Conservation (phyloP, 495 filamentous ascomycete species). For the Sordaria brevicollis region DNA sequence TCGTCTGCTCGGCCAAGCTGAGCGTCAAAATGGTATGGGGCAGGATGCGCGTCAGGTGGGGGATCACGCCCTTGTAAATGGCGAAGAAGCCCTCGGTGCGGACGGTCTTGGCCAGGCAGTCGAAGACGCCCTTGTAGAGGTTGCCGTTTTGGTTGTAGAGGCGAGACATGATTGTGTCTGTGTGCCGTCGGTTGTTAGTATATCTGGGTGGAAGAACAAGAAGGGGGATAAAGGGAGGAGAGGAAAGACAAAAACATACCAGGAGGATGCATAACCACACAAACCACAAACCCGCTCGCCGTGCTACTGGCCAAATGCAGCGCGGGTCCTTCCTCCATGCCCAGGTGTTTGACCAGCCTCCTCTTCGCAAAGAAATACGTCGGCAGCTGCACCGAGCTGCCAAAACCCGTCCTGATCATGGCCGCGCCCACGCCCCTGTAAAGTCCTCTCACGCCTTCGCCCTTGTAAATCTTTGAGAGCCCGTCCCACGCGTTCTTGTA, state of each 20-base stretch:
- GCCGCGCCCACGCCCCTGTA: conserved; percentile 87
- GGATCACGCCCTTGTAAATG: conserved; percentile 97
- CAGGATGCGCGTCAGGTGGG: conserved; percentile 86
- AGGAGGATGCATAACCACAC: conserved; percentile 96
- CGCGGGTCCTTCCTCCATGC: conserved; percentile 82
- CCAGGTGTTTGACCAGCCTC: conserved; percentile 64
- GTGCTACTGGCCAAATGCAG: conserved; percentile 84
- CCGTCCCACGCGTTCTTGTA: conserved; percentile 84
- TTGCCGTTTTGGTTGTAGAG: conserved; percentile 99
- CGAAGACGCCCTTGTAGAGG: conserved; percentile 82
- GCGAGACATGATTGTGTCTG: conserved; percentile 96
- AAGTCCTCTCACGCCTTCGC: conserved; percentile 69
- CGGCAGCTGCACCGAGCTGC: conserved; percentile 87
- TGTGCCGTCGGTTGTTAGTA: neutral
- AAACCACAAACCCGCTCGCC: conserved; percentile 90
- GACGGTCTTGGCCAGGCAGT: conserved; percentile 86
- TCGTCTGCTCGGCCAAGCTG: conserved; percentile 92
- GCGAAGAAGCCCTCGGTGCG: conserved; percentile 83
- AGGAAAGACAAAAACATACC: conserved; percentile 39
- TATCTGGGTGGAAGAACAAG: neutral
- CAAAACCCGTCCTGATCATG: conserved; percentile 96
- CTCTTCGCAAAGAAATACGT: conserved; percentile 99
- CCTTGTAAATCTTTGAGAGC: conserved; percentile 60
- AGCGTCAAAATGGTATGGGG: conserved; percentile 93
- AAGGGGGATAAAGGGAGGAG: neutral